Conservation (phyloP, 768 basidiomycete species). For the Leccinum uliginosum region DNA sequence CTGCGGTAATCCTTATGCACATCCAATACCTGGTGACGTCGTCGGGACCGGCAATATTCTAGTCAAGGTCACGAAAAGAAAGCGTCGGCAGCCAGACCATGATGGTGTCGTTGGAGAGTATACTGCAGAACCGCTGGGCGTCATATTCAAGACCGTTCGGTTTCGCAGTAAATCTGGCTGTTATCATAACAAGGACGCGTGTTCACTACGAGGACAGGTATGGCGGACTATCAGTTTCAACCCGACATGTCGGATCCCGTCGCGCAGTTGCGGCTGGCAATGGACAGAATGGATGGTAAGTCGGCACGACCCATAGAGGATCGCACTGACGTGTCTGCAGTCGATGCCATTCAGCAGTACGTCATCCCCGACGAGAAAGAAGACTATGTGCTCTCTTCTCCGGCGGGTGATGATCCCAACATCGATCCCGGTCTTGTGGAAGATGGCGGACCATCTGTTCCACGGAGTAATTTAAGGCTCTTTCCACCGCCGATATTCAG, state of each 20-base stretch:
- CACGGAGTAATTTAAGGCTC: conserved; percentile 61
- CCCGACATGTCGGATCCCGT: conserved; percentile 71
- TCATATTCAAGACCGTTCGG: conserved; percentile 76
- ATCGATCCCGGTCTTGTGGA: conserved; percentile 47
- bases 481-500: conserved; percentile 91
- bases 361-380: conserved; percentile 63
- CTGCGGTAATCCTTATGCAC: conserved; percentile 71
- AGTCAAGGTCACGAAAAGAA: conserved; percentile 76
- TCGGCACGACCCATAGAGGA: neutral
- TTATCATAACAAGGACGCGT: neutral
- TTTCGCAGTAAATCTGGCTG: conserved; percentile 73
- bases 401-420: conserved; percentile 33
- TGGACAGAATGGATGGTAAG: conserved; percentile 82
- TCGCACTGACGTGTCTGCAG: conserved; percentile 36
- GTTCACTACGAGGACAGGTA: conserved; percentile 47
- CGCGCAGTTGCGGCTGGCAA: conserved; percentile 60
- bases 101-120: conserved; percentile 57
- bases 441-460: conserved; percentile 10
- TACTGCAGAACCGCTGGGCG: conserved; percentile 66
- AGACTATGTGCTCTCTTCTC: conserved; percentile 45
- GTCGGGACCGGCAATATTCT: conserved; percentile 77
- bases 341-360: conserved; percentile 70
- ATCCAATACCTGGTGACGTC: conserved; percentile 80
- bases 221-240: conserved; percentile 91
- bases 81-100: conserved; percentile 39